A percentile compares a stretch with the other conserved stretches of the same genome.
These are phyloP conservation scores for Trametes punicea DNA, from an alignment of 768 basidiomycete species.

Conservation along the genomic window DNA sequence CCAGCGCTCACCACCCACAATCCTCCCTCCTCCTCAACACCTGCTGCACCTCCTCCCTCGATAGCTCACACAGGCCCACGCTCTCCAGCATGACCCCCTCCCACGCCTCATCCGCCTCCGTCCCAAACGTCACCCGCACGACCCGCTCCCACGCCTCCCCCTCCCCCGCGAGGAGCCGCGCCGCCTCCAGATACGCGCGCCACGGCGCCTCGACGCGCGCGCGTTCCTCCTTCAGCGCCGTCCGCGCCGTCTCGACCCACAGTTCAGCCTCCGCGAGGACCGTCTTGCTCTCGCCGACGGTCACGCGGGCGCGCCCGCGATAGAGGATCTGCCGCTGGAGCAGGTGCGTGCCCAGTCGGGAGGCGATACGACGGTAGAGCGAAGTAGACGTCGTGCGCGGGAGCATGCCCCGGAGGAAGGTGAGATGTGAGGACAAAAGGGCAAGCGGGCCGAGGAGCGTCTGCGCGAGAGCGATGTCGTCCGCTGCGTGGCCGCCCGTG, in stretches of 20 bases:
- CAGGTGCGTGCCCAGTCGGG: constrained; percentile 72
- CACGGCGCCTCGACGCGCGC: constrained; percentile 68
- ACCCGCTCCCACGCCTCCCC: constrained; percentile 49
- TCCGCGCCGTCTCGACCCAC: constrained; percentile 78
- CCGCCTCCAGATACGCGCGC: constrained; percentile 68
- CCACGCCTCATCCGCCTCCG: constrained; percentile 41
- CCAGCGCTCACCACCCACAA: constrained; percentile 26
- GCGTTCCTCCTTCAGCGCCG: constrained; percentile 48
- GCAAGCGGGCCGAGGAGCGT: constrained; percentile 75
- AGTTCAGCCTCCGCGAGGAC: constrained; percentile 72
- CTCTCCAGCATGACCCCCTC: constrained; percentile 48
- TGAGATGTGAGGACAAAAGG: constrained; percentile 75
- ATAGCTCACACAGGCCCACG: constrained; percentile 60
- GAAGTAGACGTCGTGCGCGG: constrained; percentile 53
- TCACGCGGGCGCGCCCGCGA: constrained; percentile 62
- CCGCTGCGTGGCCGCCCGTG: constrained; percentile 18
- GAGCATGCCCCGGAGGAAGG: constrained; percentile 60
- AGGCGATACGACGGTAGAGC: constrained; percentile 73
- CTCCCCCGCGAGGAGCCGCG: constrained; percentile 61
- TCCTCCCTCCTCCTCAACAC: constrained; percentile 49
- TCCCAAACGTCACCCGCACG: constrained; percentile 47
- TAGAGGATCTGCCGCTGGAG: constrained; percentile 80
- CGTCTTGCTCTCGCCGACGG: constrained; percentile 53
- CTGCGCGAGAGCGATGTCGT: constrained; percentile 56
- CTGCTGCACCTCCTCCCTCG: constrained; percentile 55